Evolutionary conservation across 2,329 filamentous ascomycete species (phyloP), one percentile per base, ranked within the genome.

Genomic region (Colletotrichum acutatum): DNA sequence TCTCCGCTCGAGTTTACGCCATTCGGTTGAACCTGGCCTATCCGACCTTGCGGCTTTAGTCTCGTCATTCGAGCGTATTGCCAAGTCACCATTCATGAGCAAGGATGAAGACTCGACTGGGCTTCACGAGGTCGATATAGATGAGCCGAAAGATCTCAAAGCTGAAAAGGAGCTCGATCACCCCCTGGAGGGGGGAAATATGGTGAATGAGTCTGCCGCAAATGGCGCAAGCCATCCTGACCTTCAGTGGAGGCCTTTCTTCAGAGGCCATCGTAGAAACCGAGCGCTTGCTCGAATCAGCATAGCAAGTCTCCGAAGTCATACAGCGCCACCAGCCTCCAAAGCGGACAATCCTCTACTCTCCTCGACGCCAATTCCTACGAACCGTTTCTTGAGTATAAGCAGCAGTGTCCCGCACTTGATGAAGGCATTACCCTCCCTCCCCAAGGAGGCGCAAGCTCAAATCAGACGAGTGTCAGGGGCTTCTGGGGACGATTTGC

Each of bases 341-440:
- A 71, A 52, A 8, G 26, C 37, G 14, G 49, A 37, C 14, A 46
- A 63, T 5, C 19, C 62, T 32, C 83, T 87, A 46, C 74, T 87
- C 42, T 84, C 84, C 4, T 86, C 86, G n/a, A 83, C 85, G 58
- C 86, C 86, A 16, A 84, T 88, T 4, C 89, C 86, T 19, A 84
- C 86, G 42, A 81, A 80, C 42, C 81, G 82, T 32, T 81, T 85
- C 74, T 80, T 87, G 22, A 85, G 82, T 64, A 80, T 86, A 52
- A 86, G 86, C 70, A 86, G 85, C 74, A 88, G 85, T 74, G 86
- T 87, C 64, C 85, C 87, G 7, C 83, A 84, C 53, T 78, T 89
- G 16, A 89, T 89, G 86, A 89, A 89, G 76, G 83, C 85, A 26
- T 75, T 89, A 54, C 87, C 87, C 16, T 81, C 84, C 16, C 75